These are phyloP conservation scores for Kitagawia praeruptora DNA, from an alignment of 129 eudicot species.

Conservation along the genomic window DNA sequence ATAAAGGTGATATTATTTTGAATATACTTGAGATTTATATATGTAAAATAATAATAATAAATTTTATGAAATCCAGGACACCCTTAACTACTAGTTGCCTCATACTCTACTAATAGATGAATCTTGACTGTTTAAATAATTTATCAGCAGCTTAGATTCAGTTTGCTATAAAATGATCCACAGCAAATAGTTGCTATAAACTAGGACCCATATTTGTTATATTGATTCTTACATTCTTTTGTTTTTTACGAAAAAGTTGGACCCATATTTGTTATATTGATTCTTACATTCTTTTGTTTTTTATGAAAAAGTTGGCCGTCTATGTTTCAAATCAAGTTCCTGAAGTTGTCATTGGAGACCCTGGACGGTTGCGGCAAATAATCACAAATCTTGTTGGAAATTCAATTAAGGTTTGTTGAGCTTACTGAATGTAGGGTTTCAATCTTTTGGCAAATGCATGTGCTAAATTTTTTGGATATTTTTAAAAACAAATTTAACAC, in stretches of 20 bases:
- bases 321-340: slow-evolving; percentile 86
- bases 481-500: too few species aligned
- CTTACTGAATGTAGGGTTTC: slow-evolving; percentile 2
- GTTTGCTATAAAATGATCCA: neutral
- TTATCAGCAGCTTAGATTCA: neutral
- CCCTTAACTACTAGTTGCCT: neutral
- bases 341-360: slow-evolving; percentile 80
- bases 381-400: slow-evolving; percentile 87
- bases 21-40: too few species aligned
- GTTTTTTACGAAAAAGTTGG: slow-evolving; percentile 44
- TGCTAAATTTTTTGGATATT: neutral
- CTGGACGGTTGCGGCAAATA: slow-evolving; percentile 77
- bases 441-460: neutral
- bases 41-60: neutral
- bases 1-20: neutral
- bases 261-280: neutral
- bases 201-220: neutral
- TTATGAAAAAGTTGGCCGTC: slow-evolving; percentile 58
- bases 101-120: neutral
- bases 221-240: slow-evolving; percentile 4
- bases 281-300: slow-evolving; percentile 6
- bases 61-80: neutral
- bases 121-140: neutral
- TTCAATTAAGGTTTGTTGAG: slow-evolving; percentile 64
- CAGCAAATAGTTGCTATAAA: neutral